phyloP scores from a whole-genome alignment of 2,329 filamentous ascomycete genomes.

The Epichloe brachyelytri region DNA sequence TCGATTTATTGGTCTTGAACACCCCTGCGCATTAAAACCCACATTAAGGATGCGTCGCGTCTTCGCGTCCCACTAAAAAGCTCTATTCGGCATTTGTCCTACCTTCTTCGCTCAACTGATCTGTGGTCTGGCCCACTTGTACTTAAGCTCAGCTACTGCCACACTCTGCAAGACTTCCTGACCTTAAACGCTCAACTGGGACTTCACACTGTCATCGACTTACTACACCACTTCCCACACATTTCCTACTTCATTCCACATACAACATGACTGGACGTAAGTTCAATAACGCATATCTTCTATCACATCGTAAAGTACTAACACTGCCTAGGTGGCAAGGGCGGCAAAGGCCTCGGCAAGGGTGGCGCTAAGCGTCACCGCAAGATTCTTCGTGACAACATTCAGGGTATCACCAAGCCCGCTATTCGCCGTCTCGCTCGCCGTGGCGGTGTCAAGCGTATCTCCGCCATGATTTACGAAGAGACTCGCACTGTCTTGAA shows the following conservation, averaged over 20 bases:
- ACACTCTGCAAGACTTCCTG: conserved; percentile 10
- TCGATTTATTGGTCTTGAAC: background rate
- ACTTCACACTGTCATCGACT: conserved; percentile 2
- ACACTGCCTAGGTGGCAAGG: conserved; percentile 67
- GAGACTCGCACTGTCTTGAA: conserved; percentile 67
- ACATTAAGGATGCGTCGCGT: background rate
- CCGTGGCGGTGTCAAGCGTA: conserved; percentile 99
- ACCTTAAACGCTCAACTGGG: conserved; percentile 5
- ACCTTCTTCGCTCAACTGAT: conserved; percentile 17
- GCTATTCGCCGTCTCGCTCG: conserved; percentile 95
- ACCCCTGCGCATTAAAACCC: background rate
- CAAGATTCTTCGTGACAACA: conserved; percentile 99
- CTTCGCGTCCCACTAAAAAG: background rate
- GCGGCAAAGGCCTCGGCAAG: conserved; percentile 96
- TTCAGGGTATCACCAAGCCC: conserved; percentile 97
- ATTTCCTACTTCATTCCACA: conserved; percentile 10
- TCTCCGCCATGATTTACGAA: conserved; percentile 85
- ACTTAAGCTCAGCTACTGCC: conserved; percentile 25
- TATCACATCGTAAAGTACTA: conserved; percentile 19
- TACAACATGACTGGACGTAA: conserved; percentile 60
- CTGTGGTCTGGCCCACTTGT: conserved; percentile 23
- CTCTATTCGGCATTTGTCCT: background rate
- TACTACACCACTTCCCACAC: conserved; percentile 2
- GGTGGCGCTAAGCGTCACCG: conserved; percentile 96
- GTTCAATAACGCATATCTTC: conserved; percentile 18